Conservation (phyloP, 805 yeast species). For the Brettanomyces anomalus region DNA sequence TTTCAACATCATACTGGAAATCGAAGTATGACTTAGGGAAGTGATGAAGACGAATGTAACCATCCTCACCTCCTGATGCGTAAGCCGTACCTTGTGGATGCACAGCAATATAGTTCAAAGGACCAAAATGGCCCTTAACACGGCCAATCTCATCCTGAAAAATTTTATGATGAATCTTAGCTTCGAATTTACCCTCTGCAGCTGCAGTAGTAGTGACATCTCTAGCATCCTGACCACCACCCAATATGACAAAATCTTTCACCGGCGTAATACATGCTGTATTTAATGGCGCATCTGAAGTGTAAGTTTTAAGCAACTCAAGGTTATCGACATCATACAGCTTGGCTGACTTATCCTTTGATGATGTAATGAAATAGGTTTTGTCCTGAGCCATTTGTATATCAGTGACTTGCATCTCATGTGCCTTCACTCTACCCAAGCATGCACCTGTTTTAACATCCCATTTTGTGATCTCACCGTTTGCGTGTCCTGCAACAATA, state of each 20-base stretch:
- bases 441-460: conserved; percentile 70
- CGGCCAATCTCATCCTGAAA: conserved; percentile 95
- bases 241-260: conserved; percentile 85
- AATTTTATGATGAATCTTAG: conserved; percentile 89
- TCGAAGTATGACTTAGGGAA: conserved; percentile 91
- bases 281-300: conserved; percentile 90
- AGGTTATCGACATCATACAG: conserved; percentile 73
- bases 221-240: conserved; percentile 99
- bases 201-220: conserved; percentile 96
- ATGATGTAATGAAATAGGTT: conserved; percentile 85
- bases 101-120: conserved; percentile 85
- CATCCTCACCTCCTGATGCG: conserved; percentile 99
- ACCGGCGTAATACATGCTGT: conserved; percentile 90
- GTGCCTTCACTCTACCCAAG: conserved; percentile 49
- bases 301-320: conserved; percentile 61
- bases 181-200: conserved; percentile 92
- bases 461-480: conserved; percentile 77
- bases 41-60: conserved; percentile 87
- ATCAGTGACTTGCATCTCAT: conserved; percentile 76
- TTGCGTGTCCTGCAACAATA: conserved; percentile 80
- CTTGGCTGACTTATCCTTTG: conserved; percentile 82
- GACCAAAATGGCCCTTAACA: conserved; percentile 98
- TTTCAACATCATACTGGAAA: conserved; percentile 86
- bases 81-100: conserved; percentile 91
- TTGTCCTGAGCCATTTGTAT: conserved; percentile 81